Conservation (phyloP, 2,329 filamentous ascomycete species). For the Botrytis porri region DNA sequence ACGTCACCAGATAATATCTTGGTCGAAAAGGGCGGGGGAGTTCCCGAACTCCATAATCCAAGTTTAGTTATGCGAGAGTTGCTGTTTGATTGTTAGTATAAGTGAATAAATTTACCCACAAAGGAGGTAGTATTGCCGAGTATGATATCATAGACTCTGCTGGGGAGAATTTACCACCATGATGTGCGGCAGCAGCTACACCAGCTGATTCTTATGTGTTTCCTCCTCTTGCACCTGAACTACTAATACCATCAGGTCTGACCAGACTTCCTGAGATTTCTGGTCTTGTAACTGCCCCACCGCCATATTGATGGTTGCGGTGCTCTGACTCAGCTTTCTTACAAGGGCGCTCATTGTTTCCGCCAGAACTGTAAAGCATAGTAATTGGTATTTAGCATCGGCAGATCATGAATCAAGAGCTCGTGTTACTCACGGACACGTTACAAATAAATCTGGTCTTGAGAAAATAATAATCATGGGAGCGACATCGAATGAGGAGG, state of each 20-base stretch:
- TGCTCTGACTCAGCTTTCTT: not conserved
- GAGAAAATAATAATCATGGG: not conserved
- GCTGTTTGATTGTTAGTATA: not conserved
- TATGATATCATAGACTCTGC: too few relatives aligned
- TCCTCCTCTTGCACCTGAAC: not conserved
- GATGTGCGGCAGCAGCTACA: not conserved
- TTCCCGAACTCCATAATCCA: too few relatives aligned
- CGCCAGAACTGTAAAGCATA: not conserved
- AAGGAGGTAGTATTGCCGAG: too few relatives aligned
- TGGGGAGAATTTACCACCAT: not conserved
- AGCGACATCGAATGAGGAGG: not conserved
- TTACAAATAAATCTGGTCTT: not conserved
- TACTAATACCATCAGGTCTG: not conserved
- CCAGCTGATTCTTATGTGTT: not conserved
- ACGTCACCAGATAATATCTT: not conserved
- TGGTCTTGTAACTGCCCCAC: not conserved
- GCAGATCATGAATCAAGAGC: not conserved
- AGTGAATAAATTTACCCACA: fast-evolving
- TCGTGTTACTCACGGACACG: not conserved
- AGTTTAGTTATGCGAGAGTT: not conserved
- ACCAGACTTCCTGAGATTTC: not conserved
- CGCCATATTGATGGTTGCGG: too few relatives aligned
- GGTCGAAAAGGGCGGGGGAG: too few relatives aligned
- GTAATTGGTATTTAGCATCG: not conserved
- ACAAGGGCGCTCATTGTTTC: not conserved